Percentiles rank a stretch among this genome's conserved stretches.
Conservation (phyloP, 495 filamentous ascomycete species). For the Penicillium crystallinum region DNA sequence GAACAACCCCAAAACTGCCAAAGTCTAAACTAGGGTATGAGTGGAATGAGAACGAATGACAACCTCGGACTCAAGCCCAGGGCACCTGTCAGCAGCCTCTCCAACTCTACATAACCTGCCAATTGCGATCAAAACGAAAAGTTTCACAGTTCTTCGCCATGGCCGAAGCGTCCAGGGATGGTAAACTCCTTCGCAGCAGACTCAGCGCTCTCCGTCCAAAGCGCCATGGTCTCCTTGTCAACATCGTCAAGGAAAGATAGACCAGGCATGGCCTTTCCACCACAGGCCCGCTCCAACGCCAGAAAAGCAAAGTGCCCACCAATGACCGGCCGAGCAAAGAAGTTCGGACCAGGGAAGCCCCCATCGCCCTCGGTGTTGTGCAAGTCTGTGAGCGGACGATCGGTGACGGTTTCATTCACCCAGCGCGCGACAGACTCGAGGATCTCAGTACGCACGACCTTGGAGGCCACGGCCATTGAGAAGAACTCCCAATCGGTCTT, state of each 20-base stretch:
- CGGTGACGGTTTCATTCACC: conserved; percentile 79
- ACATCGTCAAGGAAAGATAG: conserved; percentile 56
- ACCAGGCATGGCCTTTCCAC: conserved; percentile 60
- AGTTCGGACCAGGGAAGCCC: conserved; percentile 61
- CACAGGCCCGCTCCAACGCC: conserved; percentile 70
- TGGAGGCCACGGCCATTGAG: conserved; percentile 69
- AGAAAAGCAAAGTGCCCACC: conserved; percentile 86
- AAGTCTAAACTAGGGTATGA: neutral
- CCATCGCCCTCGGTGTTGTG: conserved; percentile 72
- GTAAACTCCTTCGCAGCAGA: conserved; percentile 21
- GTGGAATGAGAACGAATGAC: neutral
- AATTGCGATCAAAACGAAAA: neutral
- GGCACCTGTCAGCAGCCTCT: neutral
- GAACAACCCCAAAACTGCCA: neutral
- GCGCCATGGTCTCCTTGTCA: conserved; percentile 20
- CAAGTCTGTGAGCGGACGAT: conserved; percentile 76
- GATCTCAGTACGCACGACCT: conserved; percentile 63
- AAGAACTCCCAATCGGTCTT: conserved; percentile 96
- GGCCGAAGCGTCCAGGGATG: conserved; percentile 3
- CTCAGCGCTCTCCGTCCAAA: conserved; percentile 20
- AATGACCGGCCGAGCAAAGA: conserved; percentile 79
- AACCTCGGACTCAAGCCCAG: neutral
- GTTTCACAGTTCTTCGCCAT: conserved; percentile 18
- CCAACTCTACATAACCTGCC: neutral
- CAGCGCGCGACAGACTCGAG: conserved; percentile 72